Evolutionary conservation across 805 yeast genomes (phyloP).

Genomic region (Suhomyces sp.): DNA sequence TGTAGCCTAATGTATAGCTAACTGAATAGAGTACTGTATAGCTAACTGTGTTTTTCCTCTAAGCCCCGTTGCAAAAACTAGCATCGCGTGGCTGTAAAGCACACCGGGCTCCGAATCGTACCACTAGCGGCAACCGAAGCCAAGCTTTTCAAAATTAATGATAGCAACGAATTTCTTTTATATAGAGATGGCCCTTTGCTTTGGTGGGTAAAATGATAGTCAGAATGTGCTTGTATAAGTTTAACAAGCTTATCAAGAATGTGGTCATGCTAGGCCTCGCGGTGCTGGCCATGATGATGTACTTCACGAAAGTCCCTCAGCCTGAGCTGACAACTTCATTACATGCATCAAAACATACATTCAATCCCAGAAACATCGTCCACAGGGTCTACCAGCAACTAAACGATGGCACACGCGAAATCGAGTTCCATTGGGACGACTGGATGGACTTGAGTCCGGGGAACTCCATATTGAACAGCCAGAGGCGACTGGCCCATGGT

Average conservation of each 20-base stretch:
- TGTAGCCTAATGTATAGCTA: too few species aligned
- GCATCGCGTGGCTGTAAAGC: background rate
- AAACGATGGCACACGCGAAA: constrained; percentile 9
- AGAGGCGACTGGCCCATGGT: constrained; percentile 19
- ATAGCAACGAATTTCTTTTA: background rate
- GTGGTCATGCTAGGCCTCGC: background rate
- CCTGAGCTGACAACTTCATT: constrained; percentile 21
- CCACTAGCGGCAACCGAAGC: background rate
- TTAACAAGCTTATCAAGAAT: background rate
- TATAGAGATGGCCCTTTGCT: background rate
- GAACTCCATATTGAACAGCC: constrained; percentile 15
- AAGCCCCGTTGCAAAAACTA: background rate
- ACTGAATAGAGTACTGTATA: too few species aligned
- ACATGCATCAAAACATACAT: constrained; percentile 19
- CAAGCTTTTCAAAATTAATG: background rate
- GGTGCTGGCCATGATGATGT: background rate
- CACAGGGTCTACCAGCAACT: background rate
- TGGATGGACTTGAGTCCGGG: constrained; percentile 33
- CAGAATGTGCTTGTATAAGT: background rate
- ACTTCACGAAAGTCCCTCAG: constrained; percentile 16
- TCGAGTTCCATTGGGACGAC: constrained; percentile 42
- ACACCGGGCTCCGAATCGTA: background rate
- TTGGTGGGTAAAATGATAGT: background rate
- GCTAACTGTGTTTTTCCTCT: too few species aligned
- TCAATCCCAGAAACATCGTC: constrained; percentile 24